phyloP scores from a whole-genome alignment of 306 rosid genomes.

The Sesbania bispinosa region DNA sequence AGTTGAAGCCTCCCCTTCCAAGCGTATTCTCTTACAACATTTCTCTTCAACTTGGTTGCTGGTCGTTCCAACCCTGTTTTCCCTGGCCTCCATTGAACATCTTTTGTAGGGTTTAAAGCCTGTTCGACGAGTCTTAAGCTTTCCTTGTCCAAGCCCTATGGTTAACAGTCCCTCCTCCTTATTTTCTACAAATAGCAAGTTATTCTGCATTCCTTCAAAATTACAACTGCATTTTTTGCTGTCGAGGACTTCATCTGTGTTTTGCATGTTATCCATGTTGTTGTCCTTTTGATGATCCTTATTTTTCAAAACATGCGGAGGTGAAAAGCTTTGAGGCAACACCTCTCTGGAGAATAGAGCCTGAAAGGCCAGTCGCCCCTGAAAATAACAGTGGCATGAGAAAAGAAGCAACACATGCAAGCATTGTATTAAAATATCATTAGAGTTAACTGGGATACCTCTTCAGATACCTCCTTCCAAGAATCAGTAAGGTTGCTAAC shows the following conservation, averaged over 20 bases:
- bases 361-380: conserved; percentile 84
- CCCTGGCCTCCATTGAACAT: conserved; percentile 71
- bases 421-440: conserved; percentile 1
- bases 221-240: conserved; percentile 32
- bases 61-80: conserved; percentile 42
- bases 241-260: conserved; percentile 33
- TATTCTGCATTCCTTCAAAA: conserved; percentile 35
- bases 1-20: conserved; percentile 59
- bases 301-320: conserved; percentile 44
- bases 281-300: conserved; percentile 31
- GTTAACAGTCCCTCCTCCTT: conserved; percentile 46
- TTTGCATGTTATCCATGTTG: conserved; percentile 30
- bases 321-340: conserved; percentile 85
- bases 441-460: conserved; percentile 41
- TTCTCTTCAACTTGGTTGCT: conserved; percentile 63
- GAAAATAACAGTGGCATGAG: conserved; percentile 28
- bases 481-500: conserved; percentile 49
- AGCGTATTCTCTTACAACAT: conserved; percentile 64
- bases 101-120: conserved; percentile 94
- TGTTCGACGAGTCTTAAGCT: conserved; percentile 55
- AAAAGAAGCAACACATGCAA: conserved; percentile 24
- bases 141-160: conserved; percentile 64
- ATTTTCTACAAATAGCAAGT: conserved; percentile 19
- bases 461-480: conserved; percentile 91
- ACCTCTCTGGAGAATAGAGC: conserved; percentile 74